Evolutionary conservation across 495 filamentous ascomycete species (phyloP).

Genomic region (Hyaloscypha hepaticicola): DNA sequence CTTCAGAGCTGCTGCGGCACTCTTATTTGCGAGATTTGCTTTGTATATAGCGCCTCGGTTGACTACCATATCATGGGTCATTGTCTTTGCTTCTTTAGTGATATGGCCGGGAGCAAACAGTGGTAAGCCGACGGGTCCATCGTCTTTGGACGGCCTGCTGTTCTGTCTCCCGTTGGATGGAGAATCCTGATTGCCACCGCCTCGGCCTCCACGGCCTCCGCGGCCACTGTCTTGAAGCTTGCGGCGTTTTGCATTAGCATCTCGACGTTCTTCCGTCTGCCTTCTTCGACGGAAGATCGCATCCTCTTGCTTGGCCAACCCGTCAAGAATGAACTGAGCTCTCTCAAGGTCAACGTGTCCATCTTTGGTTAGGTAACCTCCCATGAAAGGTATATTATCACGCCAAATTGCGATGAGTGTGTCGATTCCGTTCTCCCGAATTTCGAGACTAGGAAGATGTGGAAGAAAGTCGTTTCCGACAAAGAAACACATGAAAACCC

Average conservation of each 20-base stretch:
- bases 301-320: slow-evolving; percentile 91
- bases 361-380: slow-evolving; percentile 92
- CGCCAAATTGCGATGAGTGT: slow-evolving; percentile 94
- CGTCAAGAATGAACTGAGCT: slow-evolving; percentile 84
- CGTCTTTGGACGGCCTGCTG: slow-evolving; percentile 17
- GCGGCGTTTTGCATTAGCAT: slow-evolving; percentile 73
- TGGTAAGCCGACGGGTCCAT: slow-evolving; percentile 28
- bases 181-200: slow-evolving; percentile 27
- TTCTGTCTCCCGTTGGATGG: slow-evolving; percentile 28
- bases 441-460: slow-evolving; percentile 93
- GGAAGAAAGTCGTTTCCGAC: slow-evolving; percentile 99
- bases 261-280: slow-evolving; percentile 77
- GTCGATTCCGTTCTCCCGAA: slow-evolving; percentile 95
- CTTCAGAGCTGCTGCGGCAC: slow-evolving; percentile 87
- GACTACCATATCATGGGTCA: slow-evolving; percentile 84
- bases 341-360: slow-evolving; percentile 84
- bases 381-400: slow-evolving; percentile 88
- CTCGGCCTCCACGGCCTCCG: slow-evolving; percentile 47
- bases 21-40: slow-evolving; percentile 88
- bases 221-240: slow-evolving; percentile 64
- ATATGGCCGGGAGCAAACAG: slow-evolving; percentile 51
- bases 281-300: slow-evolving; percentile 86
- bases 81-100: slow-evolving; percentile 56
- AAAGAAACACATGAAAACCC: slow-evolving; percentile 99
- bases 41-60: slow-evolving; percentile 73